Evolutionary conservation across 83 land plant genomes (phyloP), one percentile per base, ranked within the genome.

Genomic region (Picea engelmannii): DNA sequence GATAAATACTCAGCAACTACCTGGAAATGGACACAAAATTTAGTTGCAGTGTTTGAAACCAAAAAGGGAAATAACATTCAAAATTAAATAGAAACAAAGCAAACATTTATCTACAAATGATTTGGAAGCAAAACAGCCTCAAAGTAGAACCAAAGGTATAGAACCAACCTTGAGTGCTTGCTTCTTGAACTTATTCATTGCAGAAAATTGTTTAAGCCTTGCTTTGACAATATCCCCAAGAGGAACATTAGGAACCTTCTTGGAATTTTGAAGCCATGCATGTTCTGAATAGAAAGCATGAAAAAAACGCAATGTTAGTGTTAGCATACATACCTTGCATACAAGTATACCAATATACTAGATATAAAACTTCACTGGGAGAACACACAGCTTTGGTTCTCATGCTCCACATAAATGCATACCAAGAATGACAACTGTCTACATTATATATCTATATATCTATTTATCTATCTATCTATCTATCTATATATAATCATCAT

Each of bases 151-250:
- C 64, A 80, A 80, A 80, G 68, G 47, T 24, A 31, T 61, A 23
- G 66, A 16, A 63, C 84, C 73, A 89, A 92, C 92, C 91, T 85
- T 88, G 21, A 92, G 85, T 49, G 94, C 94, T 83, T 82, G 86
- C 87, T 90, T 88, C 75, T 92, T 92, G 71, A 92, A 86, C 79
- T 90, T 90, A 82, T 90, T 92, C 94, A 92, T 88, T 68, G 86
- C 80, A 64, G 94, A 92, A 59, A 92, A 90, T 77, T 90, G 93
- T 74, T 88, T 89, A 66, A 88, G 89, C 79, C 92, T 86, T 81
- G 90, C 89, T 66, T 79, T 80, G 20, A 92, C 93, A 20, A 82
- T 86, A 76, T 90, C 94, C 31, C 91, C 93, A 23, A 90, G 86
- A 35, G 84, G 63, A 42, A 92, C 91, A 83, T 92, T 90, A 61